Percentiles rank a stretch among this genome's conserved stretches.
These are phyloP conservation scores for Botrytis pseudocinerea DNA, from an alignment of 2,329 filamentous ascomycete genomes.

Conservation along the genomic window DNA sequence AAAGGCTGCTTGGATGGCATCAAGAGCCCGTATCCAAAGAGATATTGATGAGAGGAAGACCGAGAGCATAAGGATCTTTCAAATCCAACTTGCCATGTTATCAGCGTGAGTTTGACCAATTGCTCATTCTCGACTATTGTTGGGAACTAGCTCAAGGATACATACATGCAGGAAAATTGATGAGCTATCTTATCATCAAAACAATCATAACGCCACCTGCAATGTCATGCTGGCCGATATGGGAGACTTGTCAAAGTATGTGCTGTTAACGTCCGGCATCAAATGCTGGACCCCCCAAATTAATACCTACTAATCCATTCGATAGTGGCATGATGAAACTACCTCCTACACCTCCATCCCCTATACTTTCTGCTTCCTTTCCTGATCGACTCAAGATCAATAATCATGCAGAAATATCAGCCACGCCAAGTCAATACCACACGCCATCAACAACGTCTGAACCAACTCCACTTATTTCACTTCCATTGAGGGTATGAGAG, in stretches of 20 bases:
- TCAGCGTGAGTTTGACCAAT: slow-evolving; percentile 29
- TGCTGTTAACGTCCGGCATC: slow-evolving; percentile 9
- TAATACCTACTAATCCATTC: slow-evolving; percentile 15
- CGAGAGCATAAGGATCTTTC: slow-evolving; percentile 32
- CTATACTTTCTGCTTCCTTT: slow-evolving; percentile 9
- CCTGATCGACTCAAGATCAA: slow-evolving; percentile 7
- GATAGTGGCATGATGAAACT: slow-evolving; percentile 22
- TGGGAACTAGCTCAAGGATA: slow-evolving; percentile 16
- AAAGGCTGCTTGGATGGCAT: slow-evolving; percentile 30
- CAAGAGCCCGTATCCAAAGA: slow-evolving; percentile 29
- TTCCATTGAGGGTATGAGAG: slow-evolving; percentile 14
- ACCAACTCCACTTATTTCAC: slow-evolving; percentile 9
- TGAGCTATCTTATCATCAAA: slow-evolving; percentile 33
- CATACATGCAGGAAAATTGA: slow-evolving; percentile 29
- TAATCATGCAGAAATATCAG: slow-evolving; percentile 20
- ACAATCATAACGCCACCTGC: slow-evolving; percentile 30
- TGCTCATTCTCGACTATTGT: background rate
- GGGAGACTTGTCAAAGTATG: slow-evolving; percentile 22
- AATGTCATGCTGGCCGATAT: slow-evolving; percentile 22
- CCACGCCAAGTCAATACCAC: slow-evolving; percentile 13
- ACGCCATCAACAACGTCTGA: slow-evolving; percentile 10
- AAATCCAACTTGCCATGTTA: slow-evolving; percentile 32
- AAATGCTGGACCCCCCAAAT: background rate
- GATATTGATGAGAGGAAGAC: slow-evolving; percentile 31
- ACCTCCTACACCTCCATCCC: slow-evolving; percentile 14